phyloP scores from a whole-genome alignment of 495 filamentous ascomycete genomes.

The Hypoxylon cercidicola region DNA sequence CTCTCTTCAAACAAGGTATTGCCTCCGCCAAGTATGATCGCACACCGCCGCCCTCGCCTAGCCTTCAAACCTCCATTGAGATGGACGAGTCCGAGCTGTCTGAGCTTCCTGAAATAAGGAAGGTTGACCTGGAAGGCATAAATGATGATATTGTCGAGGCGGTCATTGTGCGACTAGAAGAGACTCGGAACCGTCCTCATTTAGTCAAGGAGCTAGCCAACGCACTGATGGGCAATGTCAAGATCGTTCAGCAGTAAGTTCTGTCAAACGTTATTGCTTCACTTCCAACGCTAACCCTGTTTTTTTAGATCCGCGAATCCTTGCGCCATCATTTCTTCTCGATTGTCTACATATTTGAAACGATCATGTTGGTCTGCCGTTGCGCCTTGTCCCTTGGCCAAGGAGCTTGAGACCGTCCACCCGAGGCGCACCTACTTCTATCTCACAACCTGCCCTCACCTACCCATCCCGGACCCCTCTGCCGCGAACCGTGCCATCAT shows the following conservation, averaged over 20 bases:
- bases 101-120: constrained; percentile 51
- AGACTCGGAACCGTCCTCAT: constrained; percentile 91
- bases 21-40: constrained; percentile 65
- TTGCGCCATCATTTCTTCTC: constrained; percentile 91
- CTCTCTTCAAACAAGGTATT: constrained; percentile 48
- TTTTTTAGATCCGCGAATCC: constrained; percentile 88
- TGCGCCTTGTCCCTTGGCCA: constrained; percentile 86
- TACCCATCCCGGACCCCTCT: constrained; percentile 81
- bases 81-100: constrained; percentile 49
- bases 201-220: constrained; percentile 93
- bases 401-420: constrained; percentile 91
- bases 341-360: constrained; percentile 87
- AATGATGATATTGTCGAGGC: constrained; percentile 95
- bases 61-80: constrained; percentile 54
- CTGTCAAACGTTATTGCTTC: neutral
- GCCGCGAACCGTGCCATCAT: constrained; percentile 69
- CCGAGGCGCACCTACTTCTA: constrained; percentile 97
- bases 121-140: constrained; percentile 86
- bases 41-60: constrained; percentile 89
- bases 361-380: constrained; percentile 81
- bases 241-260: constrained; percentile 90
- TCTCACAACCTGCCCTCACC: constrained; percentile 83
- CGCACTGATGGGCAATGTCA: constrained; percentile 77
- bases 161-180: constrained; percentile 89
- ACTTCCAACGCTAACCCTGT: constrained; percentile 21